Evolutionary conservation across 768 basidiomycete genomes (phyloP).

Genomic region (Boletus tomentosulus): DNA sequence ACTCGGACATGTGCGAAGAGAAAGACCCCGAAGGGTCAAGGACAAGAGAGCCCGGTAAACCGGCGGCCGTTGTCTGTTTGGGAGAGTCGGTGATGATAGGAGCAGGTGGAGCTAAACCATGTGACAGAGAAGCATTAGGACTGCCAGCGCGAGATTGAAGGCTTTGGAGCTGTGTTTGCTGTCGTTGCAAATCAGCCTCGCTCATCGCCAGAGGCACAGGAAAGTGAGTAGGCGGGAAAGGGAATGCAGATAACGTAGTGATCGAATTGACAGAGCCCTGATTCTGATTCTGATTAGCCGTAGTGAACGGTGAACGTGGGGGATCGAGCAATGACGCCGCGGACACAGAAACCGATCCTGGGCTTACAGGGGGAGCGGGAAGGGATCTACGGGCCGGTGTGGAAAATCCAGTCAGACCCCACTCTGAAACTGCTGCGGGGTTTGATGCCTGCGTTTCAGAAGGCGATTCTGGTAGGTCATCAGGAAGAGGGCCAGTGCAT

Average conservation of each 20-base stretch:
- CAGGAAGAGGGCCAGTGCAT: constrained; percentile 49
- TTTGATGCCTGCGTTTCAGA: neutral
- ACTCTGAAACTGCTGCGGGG: constrained; percentile 22
- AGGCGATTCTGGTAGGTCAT: constrained; percentile 24
- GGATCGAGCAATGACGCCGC: constrained; percentile 13
- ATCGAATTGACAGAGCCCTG: constrained; percentile 43
- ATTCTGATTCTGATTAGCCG: constrained; percentile 8
- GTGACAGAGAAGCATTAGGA: constrained; percentile 10
- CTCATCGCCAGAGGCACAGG: constrained; percentile 49
- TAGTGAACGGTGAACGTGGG: constrained; percentile 23
- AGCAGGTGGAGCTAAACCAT: constrained; percentile 2
- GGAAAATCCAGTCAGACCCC: constrained; percentile 25
- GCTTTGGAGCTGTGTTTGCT: constrained; percentile 23
- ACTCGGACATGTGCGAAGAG: constrained; percentile 6
- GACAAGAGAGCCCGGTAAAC: constrained; percentile 4
- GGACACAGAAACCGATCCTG: constrained; percentile 9
- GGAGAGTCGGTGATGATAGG: constrained; percentile 21
- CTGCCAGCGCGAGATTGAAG: constrained; percentile 18
- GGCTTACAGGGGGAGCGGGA: constrained; percentile 18
- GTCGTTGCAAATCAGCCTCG: constrained; percentile 24
- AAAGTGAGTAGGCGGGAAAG: constrained; percentile 67
- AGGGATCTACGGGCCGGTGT: constrained; percentile 18
- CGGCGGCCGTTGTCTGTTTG: constrained; percentile 5
- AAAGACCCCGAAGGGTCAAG: constrained; percentile 2
- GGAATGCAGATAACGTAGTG: constrained; percentile 71